A percentile compares a stretch with the other conserved stretches of the same genome.
Evolutionary conservation across 441 rosid genomes (phyloP).

Genomic region (California macrophylla): DNA sequence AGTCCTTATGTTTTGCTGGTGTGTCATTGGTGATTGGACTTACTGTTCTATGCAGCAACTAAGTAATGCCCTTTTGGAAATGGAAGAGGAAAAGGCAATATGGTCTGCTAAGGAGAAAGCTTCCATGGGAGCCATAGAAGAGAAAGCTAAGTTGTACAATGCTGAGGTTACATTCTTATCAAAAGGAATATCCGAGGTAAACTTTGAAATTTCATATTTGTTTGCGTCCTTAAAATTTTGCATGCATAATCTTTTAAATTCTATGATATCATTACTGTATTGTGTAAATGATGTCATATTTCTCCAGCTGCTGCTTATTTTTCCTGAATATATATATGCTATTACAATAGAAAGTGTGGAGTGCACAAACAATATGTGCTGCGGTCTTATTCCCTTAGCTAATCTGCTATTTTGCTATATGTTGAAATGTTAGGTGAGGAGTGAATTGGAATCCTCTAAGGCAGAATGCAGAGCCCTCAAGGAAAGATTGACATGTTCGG

Average conservation of each 20-base stretch:
- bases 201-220: slow-evolving; percentile 14
- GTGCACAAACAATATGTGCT: neutral
- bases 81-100: slow-evolving; percentile 87
- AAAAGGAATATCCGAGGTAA: slow-evolving; percentile 49
- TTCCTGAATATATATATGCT: neutral
- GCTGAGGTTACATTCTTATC: slow-evolving; percentile 39
- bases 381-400: neutral
- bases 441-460: slow-evolving; percentile 43
- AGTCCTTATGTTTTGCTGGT: slow-evolving; percentile 5
- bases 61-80: slow-evolving; percentile 64
- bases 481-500: slow-evolving; percentile 34
- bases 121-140: slow-evolving; percentile 48
- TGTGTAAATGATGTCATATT: neutral
- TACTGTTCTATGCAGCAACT: slow-evolving; percentile 56
- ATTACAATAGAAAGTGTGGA: neutral
- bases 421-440: slow-evolving; percentile 38
- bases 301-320: neutral
- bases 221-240: neutral
- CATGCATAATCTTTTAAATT: neutral
- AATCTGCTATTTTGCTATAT: slow-evolving; percentile 9
- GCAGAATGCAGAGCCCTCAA: slow-evolving; percentile 45
- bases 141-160: slow-evolving; percentile 36
- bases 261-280: neutral
- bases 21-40: slow-evolving; percentile 6
- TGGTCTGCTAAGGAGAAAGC: slow-evolving; percentile 70